Percentiles rank a stretch among this genome's conserved stretches.
Conservation (phyloP, 352 stramenopile species). For the Phytophthora idaei region DNA sequence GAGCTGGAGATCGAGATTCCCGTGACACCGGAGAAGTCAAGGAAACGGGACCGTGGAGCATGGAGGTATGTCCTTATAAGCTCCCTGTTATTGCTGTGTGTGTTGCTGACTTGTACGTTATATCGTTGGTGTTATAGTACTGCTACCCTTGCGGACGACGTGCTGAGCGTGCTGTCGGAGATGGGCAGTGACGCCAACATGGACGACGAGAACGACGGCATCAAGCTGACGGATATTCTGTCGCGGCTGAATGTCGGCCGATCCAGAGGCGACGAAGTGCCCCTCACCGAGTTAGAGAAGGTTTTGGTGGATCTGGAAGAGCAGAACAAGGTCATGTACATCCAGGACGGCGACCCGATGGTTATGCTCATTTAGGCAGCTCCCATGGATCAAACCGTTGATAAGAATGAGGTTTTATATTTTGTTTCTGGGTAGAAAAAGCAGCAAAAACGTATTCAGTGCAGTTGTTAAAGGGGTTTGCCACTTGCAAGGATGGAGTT, state of each 20-base stretch:
- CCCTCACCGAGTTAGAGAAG: slow-evolving; percentile 63
- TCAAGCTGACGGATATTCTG: slow-evolving; percentile 66
- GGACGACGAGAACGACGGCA: slow-evolving; percentile 73
- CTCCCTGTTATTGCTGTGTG: background rate
- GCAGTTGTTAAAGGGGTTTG: slow-evolving; percentile 12
- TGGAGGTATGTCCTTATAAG: slow-evolving; percentile 60
- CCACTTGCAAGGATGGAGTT: background rate
- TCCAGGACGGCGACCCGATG: slow-evolving; percentile 79
- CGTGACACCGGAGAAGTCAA: slow-evolving; percentile 37
- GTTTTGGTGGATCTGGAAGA: slow-evolving; percentile 80
- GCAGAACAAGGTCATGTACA: slow-evolving; percentile 92
- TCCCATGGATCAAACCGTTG: background rate
- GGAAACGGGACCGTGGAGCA: slow-evolving; percentile 68
- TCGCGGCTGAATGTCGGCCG: slow-evolving; percentile 56
- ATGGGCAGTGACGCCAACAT: slow-evolving; percentile 54
- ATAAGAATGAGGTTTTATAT: slow-evolving; percentile 40
- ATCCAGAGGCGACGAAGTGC: slow-evolving; percentile 38
- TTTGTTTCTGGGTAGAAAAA: slow-evolving; percentile 34
- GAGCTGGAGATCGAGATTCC: slow-evolving; percentile 40
- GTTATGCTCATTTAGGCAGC: slow-evolving; percentile 85
- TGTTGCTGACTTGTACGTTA: slow-evolving; percentile 3
- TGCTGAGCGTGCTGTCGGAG: slow-evolving; percentile 62
- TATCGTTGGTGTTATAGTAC: slow-evolving; percentile 41
- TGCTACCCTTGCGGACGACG: slow-evolving; percentile 66
- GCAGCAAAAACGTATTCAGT: slow-evolving; percentile 30